These are phyloP conservation scores for Ampelocalamus luodianensis DNA, from an alignment of 176 grass and related monocot species.

Conservation along the genomic window DNA sequence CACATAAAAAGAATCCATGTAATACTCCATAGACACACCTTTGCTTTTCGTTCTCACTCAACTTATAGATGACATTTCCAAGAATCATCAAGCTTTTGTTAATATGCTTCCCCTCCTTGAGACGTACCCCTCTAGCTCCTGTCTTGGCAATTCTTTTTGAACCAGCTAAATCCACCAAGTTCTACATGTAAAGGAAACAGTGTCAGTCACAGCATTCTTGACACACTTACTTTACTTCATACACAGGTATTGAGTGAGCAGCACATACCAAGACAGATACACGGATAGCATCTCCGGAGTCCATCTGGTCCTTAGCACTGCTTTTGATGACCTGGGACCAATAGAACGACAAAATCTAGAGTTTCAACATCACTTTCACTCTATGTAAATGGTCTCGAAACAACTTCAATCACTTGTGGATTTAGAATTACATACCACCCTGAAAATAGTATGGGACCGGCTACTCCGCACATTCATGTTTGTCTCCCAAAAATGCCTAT, in stretches of 20 bases:
- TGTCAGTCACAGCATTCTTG: constrained; percentile 22
- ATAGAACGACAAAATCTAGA: background rate
- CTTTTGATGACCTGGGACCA: constrained; percentile 84
- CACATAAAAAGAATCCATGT: background rate
- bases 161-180: constrained; percentile 91
- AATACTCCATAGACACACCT: constrained; percentile 50
- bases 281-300: constrained; percentile 69
- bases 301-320: constrained; percentile 56
- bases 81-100: constrained; percentile 98
- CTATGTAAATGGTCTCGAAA: background rate
- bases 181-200: constrained; percentile 56
- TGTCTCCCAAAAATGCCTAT: constrained; percentile 97
- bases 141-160: constrained; percentile 93
- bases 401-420: background rate
- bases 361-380: background rate
- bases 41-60: constrained; percentile 82
- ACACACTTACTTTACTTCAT: background rate
- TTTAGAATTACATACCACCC: constrained; percentile 71
- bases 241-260: background rate
- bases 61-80: constrained; percentile 96
- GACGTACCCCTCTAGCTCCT: constrained; percentile 76
- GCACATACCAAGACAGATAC: constrained; percentile 81
- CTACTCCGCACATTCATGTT: constrained; percentile 91
- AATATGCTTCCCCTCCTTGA: constrained; percentile 93
- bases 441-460: constrained; percentile 86